phyloP scores from a whole-genome alignment of 2,329 filamentous ascomycete species.

The Calonectria pteridis region DNA sequence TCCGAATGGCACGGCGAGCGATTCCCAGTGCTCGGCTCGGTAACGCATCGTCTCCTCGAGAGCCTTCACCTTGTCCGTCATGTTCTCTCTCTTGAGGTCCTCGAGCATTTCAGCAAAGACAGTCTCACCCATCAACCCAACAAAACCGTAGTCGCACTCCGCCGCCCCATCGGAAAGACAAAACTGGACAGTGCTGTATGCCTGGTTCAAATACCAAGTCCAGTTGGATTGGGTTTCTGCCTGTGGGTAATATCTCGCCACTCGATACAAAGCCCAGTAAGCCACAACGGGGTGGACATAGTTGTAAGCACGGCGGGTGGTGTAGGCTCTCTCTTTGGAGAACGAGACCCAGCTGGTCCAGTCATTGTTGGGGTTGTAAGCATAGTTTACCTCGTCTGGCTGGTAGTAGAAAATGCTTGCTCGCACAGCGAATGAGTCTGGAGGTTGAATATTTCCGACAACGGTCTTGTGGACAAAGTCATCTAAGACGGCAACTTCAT shows the following conservation, averaged over 20 bases:
- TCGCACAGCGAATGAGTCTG: constrained; percentile 59
- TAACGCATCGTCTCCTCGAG: constrained; percentile 61
- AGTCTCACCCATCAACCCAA: constrained; percentile 71
- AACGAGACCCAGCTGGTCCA: constrained; percentile 61
- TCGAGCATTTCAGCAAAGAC: constrained; percentile 65
- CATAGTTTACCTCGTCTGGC: constrained; percentile 54
- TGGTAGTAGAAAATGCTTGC: constrained; percentile 70
- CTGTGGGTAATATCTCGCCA: constrained; percentile 61
- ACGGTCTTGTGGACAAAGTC: constrained; percentile 65
- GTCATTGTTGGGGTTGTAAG: constrained; percentile 57
- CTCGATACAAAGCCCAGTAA: constrained; percentile 70
- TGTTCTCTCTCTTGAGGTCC: constrained; percentile 63
- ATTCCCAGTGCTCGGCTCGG: constrained; percentile 64
- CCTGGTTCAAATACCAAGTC: constrained; percentile 68
- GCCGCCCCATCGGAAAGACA: constrained; percentile 44
- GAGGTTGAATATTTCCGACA: constrained; percentile 61
- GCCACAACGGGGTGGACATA: constrained; percentile 68
- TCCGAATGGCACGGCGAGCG: constrained; percentile 65
- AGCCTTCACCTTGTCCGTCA: constrained; percentile 51
- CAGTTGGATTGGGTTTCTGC: constrained; percentile 56
- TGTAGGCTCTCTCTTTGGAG: constrained; percentile 60
- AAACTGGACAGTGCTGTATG: constrained; percentile 63
- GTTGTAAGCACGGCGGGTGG: constrained; percentile 66
- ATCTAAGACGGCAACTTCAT: constrained; percentile 66
- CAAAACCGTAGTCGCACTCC: constrained; percentile 57